Percentiles rank a stretch among this genome's conserved stretches.
phyloP scores from a whole-genome alignment of 1,284 basidiomycete species.

The Athelia sp. region DNA sequence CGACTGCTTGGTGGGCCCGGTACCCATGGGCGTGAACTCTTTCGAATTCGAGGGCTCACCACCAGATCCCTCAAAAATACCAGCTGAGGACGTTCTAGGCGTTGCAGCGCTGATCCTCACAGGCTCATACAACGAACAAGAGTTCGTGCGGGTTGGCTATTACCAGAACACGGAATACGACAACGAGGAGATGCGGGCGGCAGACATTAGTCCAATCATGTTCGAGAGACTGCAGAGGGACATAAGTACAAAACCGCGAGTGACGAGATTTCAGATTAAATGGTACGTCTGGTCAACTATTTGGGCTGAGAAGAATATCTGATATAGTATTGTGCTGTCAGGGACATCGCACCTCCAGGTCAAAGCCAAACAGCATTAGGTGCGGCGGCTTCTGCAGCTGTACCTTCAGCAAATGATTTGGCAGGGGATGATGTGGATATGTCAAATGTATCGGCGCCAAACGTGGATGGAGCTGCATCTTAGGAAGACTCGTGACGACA shows the following conservation, averaged over 20 bases:
- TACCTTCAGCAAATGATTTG: constrained; percentile 74
- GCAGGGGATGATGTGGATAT: constrained; percentile 26
- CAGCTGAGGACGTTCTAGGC: constrained; percentile 79
- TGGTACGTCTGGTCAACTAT: constrained; percentile 47
- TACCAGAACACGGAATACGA: constrained; percentile 99
- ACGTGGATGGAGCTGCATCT: neutral
- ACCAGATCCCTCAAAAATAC: constrained; percentile 72
- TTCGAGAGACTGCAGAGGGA: constrained; percentile 84
- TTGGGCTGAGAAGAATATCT: neutral
- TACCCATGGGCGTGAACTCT: constrained; percentile 91
- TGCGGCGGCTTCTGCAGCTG: constrained; percentile 72
- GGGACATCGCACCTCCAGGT: constrained; percentile 65
- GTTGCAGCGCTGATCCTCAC: constrained; percentile 90
- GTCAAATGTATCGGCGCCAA: neutral
- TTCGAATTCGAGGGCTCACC: constrained; percentile 91
- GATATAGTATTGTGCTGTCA: constrained; percentile 20
- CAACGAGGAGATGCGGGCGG: constrained; percentile 82
- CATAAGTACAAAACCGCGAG: constrained; percentile 89
- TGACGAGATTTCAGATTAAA: constrained; percentile 88
- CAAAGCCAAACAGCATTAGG: constrained; percentile 45
- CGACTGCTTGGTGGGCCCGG: constrained; percentile 93
- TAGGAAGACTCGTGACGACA: too few species aligned
- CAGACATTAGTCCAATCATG: constrained; percentile 52
- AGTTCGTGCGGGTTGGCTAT: constrained; percentile 98
- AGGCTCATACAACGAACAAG: constrained; percentile 88